These are phyloP conservation scores for Pestalotiopsis sp. DNA, from an alignment of 2,329 filamentous ascomycete species.

Conservation along the genomic window DNA sequence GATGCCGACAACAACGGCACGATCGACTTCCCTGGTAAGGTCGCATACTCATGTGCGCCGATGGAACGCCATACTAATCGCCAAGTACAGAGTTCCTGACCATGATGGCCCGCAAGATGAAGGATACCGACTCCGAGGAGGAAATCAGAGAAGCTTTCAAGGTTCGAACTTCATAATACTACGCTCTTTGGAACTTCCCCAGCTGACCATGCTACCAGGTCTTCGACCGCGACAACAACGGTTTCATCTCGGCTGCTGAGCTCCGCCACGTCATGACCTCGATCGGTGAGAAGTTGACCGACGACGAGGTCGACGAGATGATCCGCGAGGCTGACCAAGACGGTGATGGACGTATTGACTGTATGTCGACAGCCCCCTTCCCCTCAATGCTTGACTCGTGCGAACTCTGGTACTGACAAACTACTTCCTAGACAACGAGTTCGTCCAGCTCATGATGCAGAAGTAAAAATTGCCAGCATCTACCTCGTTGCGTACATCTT, in stretches of 20 bases:
- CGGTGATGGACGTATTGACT: conserved; percentile 85
- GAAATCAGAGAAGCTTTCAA: conserved; percentile 90
- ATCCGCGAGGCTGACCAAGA: conserved; percentile 90
- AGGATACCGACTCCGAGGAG: conserved; percentile 89
- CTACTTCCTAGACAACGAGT: conserved; percentile 73
- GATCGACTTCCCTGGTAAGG: conserved; percentile 84
- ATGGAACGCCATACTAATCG: conserved; percentile 25
- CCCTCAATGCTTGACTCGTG: neutral
- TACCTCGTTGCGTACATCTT: neutral
- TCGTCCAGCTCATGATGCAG: conserved; percentile 95
- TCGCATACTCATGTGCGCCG: neutral
- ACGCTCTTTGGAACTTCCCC: neutral
- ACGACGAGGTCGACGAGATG: conserved; percentile 92
- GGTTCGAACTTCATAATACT: conserved; percentile 42
- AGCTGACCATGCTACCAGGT: conserved; percentile 45
- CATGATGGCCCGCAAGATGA: conserved; percentile 96
- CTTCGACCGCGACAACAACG: conserved; percentile 89
- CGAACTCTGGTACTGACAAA: neutral
- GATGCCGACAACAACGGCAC: conserved; percentile 92
- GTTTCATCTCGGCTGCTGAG: conserved; percentile 87
- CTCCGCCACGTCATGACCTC: conserved; percentile 90
- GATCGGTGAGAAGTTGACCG: conserved; percentile 87
- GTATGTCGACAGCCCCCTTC: conserved; percentile 48
- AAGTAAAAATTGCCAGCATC: conserved; percentile 60
- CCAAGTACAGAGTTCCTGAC: conserved; percentile 73